Percentiles rank a stretch among this genome's conserved stretches.
Conservation (phyloP, 805 yeast species). For the Vanderwaltozyma yarrowii region DNA sequence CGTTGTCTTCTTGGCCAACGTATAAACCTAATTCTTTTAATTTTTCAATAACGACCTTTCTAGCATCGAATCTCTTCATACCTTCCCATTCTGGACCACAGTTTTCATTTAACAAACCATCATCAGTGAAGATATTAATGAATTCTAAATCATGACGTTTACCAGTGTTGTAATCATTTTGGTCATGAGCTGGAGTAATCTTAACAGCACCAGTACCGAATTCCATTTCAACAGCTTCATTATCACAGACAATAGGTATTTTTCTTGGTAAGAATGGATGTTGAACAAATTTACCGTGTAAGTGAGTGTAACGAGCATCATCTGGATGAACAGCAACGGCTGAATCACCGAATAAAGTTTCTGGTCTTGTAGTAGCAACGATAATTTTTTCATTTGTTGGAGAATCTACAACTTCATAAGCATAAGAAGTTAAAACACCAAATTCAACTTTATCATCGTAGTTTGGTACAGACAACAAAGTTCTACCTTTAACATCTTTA, state of each 20-base stretch:
- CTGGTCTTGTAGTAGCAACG: constrained; percentile 98
- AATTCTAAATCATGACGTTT: constrained; percentile 85
- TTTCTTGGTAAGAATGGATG: constrained; percentile 85
- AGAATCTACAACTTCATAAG: constrained; percentile 76
- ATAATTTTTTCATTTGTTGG: constrained; percentile 61
- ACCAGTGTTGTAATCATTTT: constrained; percentile 94
- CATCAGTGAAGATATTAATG: constrained; percentile 84
- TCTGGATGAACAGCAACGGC: constrained; percentile 97
- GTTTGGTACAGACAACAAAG: constrained; percentile 75
- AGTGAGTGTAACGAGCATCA: constrained; percentile 83
- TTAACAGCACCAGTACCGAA: constrained; percentile 99
- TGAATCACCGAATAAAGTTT: constrained; percentile 95
- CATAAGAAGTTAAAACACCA: constrained; percentile 94
- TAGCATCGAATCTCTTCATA: constrained; percentile 88
- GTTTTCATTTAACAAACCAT: constrained; percentile 80
- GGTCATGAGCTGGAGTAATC: constrained; percentile 97
- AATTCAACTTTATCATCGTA: constrained; percentile 86
- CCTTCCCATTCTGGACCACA: constrained; percentile 88
- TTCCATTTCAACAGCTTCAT: constrained; percentile 96
- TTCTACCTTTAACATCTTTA: constrained; percentile 76
- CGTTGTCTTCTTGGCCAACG: constrained; percentile 83
- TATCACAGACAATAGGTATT: constrained; percentile 81
- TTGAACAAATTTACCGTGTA: constrained; percentile 84
- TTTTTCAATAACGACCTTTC: constrained; percentile 70
- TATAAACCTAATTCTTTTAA: constrained; percentile 65